These are phyloP conservation scores for Penicilliopsis zonata DNA, from an alignment of 495 filamentous ascomycete species.

Conservation along the genomic window DNA sequence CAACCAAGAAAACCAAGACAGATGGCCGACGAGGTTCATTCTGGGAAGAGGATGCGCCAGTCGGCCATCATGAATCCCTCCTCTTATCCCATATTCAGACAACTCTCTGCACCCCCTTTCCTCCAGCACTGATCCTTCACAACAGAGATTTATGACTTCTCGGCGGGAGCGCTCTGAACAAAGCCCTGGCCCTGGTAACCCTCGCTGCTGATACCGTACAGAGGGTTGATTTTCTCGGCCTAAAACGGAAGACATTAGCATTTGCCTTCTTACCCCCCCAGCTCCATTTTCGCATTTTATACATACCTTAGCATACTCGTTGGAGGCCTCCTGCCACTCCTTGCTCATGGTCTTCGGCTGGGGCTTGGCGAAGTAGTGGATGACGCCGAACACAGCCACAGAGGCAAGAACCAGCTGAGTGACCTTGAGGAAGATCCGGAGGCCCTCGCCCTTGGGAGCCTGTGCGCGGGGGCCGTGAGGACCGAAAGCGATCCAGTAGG, in stretches of 20 bases:
- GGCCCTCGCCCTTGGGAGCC: slow-evolving; percentile 68
- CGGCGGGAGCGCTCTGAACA: slow-evolving; percentile 56
- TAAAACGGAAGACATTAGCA: too few species aligned
- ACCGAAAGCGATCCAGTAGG: slow-evolving; percentile 98
- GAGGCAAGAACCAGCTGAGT: slow-evolving; percentile 44
- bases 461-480: slow-evolving; percentile 81
- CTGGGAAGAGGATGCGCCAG: too few species aligned
- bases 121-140: background rate
- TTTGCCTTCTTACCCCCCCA: too few species aligned
- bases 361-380: slow-evolving; percentile 53
- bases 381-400: slow-evolving; percentile 50
- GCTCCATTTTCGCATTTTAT: too few species aligned
- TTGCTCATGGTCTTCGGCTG: slow-evolving; percentile 79
- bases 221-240: slow-evolving; percentile 63
- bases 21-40: too few species aligned
- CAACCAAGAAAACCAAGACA: background rate
- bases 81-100: too few species aligned
- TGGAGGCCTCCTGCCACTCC: slow-evolving; percentile 86
- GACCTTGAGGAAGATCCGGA: slow-evolving; percentile 62
- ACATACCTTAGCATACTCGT: slow-evolving; percentile 81
- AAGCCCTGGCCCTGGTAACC: slow-evolving; percentile 71
- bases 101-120: background rate
- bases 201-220: slow-evolving; percentile 73
- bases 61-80: too few species aligned
- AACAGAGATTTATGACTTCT: slow-evolving; percentile 22